These are phyloP conservation scores for Aspergillus flavus DNA, from an alignment of 2,329 filamentous ascomycete genomes.

Conservation along the genomic window DNA sequence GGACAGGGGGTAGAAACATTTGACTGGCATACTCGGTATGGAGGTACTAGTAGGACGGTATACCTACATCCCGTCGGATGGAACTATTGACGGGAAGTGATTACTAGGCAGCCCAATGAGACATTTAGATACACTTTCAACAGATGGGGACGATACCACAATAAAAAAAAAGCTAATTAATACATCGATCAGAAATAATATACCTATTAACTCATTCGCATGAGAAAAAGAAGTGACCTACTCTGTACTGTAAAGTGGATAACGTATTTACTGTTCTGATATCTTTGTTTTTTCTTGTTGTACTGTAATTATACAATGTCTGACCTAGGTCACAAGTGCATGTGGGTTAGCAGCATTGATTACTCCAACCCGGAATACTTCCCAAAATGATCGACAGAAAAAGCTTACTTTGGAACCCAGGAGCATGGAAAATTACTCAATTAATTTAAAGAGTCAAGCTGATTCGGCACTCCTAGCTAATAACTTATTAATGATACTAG, in stretches of 20 bases:
- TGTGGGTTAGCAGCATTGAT: background rate
- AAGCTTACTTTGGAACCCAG: constrained; percentile 19
- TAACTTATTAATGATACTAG: background rate
- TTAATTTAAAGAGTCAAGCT: background rate
- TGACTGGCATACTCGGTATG: background rate
- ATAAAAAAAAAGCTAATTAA: too few relatives aligned
- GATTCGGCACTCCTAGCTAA: background rate
- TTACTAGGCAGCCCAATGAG: constrained; percentile 18
- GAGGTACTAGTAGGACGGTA: background rate
- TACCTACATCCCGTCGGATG: background rate
- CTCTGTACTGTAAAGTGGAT: background rate
- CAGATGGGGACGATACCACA: background rate
- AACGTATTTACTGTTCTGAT: background rate
- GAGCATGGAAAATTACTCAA: constrained; percentile 7
- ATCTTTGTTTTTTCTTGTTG: background rate
- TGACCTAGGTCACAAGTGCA: too few relatives aligned
- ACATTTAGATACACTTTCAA: background rate
- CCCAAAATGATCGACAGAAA: constrained; percentile 17
- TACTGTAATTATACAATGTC: too few relatives aligned
- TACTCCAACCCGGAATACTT: background rate
- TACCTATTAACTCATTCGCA: background rate
- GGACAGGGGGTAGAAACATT: constrained; percentile 10
- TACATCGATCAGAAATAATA: background rate
- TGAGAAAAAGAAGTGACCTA: background rate
- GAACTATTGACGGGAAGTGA: constrained; percentile 23